Base-by-base conservation (phyloP, 1,284 basidiomycete genomes). In the Cystobasidium slooffiae region DNA sequence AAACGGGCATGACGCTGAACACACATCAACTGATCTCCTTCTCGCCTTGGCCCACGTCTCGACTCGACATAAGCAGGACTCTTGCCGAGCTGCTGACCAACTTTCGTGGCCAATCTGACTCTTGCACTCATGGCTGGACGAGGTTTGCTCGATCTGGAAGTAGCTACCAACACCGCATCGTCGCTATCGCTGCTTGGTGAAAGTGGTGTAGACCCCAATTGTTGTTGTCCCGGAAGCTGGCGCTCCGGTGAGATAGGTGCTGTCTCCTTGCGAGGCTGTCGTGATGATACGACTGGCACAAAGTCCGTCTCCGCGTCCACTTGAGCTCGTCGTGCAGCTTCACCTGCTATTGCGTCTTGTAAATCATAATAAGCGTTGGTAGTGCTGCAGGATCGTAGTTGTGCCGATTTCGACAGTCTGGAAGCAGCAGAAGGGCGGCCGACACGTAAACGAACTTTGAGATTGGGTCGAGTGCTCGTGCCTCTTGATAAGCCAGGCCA, bases 221-320 rank as follows among this genome's bases (percentile, higher is more conserved):
- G 18, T n/a, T 18, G 24, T 0, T 66, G n/a, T 22, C 24, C 2
- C 14, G 31, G 3, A 1, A 18, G 14, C 14, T 56, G n/a, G 14
- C 14, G 24, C 55, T 56, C 46, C 31, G 37, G 52, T 8, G 66
- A 49, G 43, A 16, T 14, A 14, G 37, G 14, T 31, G 31, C 2
- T 10, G 14, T 14, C 6, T 9, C 24, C 44, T 20, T 47, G 56
- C 37, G 62, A 16, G 41, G 39, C 43, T 16, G 37, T 24, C 70
- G 47, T 22, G 70, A 49, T 7, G 63, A 41, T 12, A 73, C 70
- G 7, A 58, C 52, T 7, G 70, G 70, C 7, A 73, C 70, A 49
- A 20, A 65, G n/a, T 73, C 70, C 3, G 70, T 73, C 63, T 73
- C 70, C n/a, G 49, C 70, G 39, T 73, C 70, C 9, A 73, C 47